phyloP scores from a whole-genome alignment of 2,329 filamentous ascomycete species.

The Apiospora phragmitis region DNA sequence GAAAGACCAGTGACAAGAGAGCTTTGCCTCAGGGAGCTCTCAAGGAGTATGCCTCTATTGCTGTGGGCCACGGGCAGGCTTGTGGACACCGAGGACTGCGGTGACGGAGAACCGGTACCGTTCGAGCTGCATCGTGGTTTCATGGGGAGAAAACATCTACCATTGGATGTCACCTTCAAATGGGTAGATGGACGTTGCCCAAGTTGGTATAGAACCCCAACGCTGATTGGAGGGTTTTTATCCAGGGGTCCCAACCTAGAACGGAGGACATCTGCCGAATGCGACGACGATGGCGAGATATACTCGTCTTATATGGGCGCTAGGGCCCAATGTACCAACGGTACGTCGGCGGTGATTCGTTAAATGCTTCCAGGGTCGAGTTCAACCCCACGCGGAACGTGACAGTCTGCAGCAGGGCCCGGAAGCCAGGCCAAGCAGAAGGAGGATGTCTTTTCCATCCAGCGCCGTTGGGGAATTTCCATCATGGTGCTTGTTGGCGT shows the following conservation, averaged over 20 bases:
- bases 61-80: not conserved
- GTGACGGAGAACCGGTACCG: slow-evolving; percentile 6
- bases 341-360: not conserved
- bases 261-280: slow-evolving; percentile 26
- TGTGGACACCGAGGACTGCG: not conserved
- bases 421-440: not conserved
- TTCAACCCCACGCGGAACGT: not conserved
- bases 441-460: not conserved
- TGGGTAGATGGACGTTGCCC: slow-evolving; percentile 16
- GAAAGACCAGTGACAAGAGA: not conserved
- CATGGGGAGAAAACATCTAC: not conserved
- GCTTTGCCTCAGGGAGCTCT: not conserved
- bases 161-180: slow-evolving; percentile 2
- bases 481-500: not conserved
- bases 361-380: not conserved
- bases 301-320: slow-evolving; percentile 2
- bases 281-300: slow-evolving; percentile 15
- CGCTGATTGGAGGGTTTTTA: slow-evolving; percentile 26
- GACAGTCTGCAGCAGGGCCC: not conserved
- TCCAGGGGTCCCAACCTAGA: slow-evolving; percentile 15
- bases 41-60: not conserved
- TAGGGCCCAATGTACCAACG: not conserved
- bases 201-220: slow-evolving; percentile 14
- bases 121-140: not conserved
- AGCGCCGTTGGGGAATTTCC: slow-evolving; percentile 5